phyloP scores from a whole-genome alignment of 805 yeast genomes.

The Saturnispora quitensis region DNA sequence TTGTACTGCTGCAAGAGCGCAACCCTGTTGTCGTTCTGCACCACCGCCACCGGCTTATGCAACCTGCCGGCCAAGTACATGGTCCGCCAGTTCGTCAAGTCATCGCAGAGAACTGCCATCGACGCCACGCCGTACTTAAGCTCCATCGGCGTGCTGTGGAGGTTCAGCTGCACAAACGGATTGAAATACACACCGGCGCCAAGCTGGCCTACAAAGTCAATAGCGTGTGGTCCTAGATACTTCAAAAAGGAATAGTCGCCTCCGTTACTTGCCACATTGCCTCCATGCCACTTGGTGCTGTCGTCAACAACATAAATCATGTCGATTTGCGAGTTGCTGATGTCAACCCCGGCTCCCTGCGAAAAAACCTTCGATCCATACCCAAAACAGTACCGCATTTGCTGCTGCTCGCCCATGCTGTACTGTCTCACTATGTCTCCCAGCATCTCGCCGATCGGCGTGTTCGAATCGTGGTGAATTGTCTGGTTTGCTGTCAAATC shows the following conservation, averaged over 20 bases:
- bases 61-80: conserved; percentile 86
- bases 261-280: conserved; percentile 58
- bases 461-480: conserved; percentile 3
- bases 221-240: conserved; percentile 48
- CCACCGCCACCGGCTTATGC: conserved; percentile 83
- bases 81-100: conserved; percentile 75
- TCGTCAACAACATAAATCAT: conserved; percentile 73
- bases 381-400: conserved; percentile 64
- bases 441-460: neutral
- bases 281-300: conserved; percentile 66
- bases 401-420: neutral
- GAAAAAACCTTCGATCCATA: conserved; percentile 91
- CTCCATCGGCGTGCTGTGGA: conserved; percentile 27
- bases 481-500: conserved; percentile 1
- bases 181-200: conserved; percentile 95
- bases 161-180: conserved; percentile 64
- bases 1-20: conserved; percentile 67
- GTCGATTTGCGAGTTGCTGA: conserved; percentile 61
- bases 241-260: conserved; percentile 69
- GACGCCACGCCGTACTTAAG: conserved; percentile 87
- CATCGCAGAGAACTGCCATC: conserved; percentile 48
- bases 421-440: neutral
- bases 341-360: conserved; percentile 43
- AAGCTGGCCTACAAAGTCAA: conserved; percentile 49
- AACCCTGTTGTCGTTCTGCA: conserved; percentile 55